Percentiles rank a stretch among this genome's conserved stretches.
phyloP scores from a whole-genome alignment of 495 filamentous ascomycete species.

The Staphylotrichum tortipilum region DNA sequence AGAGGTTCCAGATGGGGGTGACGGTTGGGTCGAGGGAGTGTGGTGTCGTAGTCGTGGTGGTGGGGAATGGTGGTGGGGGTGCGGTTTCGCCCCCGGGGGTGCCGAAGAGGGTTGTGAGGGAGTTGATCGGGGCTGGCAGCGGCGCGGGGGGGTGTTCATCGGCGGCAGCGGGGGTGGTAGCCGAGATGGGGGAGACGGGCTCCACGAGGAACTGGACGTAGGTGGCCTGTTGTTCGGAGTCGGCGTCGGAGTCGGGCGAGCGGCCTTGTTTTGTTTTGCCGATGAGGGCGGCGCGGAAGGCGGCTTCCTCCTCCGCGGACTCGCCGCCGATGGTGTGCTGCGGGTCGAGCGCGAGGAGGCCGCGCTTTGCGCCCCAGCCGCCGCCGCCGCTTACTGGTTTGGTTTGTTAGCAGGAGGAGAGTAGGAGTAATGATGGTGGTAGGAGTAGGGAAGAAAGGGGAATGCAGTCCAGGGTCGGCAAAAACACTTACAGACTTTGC shows the following conservation, averaged over 20 bases:
- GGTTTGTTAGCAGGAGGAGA: neutral
- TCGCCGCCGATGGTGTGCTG: conserved; percentile 42
- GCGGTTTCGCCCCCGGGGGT: neutral
- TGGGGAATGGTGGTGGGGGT: too few relatives aligned
- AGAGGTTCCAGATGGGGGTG: too few relatives aligned
- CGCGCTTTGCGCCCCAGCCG: conserved; percentile 82
- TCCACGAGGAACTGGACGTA: conserved; percentile 44
- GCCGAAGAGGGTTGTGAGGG: conserved; percentile 5
- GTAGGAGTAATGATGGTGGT: too few relatives aligned
- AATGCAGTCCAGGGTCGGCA: neutral
- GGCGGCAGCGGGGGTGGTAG: too few relatives aligned
- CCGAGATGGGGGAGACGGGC: conserved; percentile 4
- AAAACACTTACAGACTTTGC: conserved; percentile 47
- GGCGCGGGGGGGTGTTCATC: too few relatives aligned
- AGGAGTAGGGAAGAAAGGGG: too few relatives aligned
- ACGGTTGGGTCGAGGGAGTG: too few relatives aligned
- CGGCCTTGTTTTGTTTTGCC: too few relatives aligned
- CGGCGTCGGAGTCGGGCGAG: too few relatives aligned
- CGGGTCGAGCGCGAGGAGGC: conserved; percentile 74
- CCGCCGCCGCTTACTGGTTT: conserved; percentile 73
- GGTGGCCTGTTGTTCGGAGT: conserved; percentile 25
- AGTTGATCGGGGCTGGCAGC: too few relatives aligned
- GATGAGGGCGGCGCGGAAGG: conserved; percentile 24
- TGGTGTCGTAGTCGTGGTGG: too few relatives aligned
- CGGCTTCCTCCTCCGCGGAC: too few relatives aligned